A percentile compares a stretch with the other conserved stretches of the same genome.
Conservation (phyloP, 345 rosid species). For the Boechera retrofracta region DNA sequence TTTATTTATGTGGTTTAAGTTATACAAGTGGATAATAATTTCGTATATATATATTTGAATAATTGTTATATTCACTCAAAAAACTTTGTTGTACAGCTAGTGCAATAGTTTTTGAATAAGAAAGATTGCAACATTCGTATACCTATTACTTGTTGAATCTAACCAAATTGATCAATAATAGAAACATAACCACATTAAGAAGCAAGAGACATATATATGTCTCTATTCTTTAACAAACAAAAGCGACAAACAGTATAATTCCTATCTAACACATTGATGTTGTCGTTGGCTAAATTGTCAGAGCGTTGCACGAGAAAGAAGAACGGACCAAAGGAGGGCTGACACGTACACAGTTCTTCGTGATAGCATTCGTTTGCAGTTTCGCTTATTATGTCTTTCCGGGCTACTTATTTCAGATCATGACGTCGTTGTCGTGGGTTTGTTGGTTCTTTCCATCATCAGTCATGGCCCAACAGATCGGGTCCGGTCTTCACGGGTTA, state of each 20-base stretch:
- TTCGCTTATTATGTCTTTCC: constrained; percentile 91
- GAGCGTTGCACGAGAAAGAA: constrained; percentile 93
- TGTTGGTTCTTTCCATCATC: constrained; percentile 86
- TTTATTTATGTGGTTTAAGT: constrained; percentile 8
- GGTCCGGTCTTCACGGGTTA: constrained; percentile 92
- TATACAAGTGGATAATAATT: constrained; percentile 1
- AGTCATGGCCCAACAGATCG: constrained; percentile 86
- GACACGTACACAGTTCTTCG: constrained; percentile 84
- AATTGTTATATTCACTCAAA: too few species aligned
- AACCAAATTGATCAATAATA: background rate
- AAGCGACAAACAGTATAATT: background rate
- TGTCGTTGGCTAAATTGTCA: constrained; percentile 38
- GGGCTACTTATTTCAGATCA: constrained; percentile 81
- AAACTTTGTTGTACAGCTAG: too few species aligned
- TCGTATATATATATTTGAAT: background rate
- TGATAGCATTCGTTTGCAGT: constrained; percentile 82
- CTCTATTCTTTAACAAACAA: too few species aligned
- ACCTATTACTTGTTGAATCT: background rate
- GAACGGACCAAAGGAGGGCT: constrained; percentile 71
- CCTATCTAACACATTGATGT: background rate
- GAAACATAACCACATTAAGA: background rate
- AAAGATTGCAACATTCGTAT: too few species aligned
- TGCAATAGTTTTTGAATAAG: too few species aligned
- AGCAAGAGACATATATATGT: background rate
- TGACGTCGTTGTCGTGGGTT: constrained; percentile 92